Evolutionary conservation across 2,329 filamentous ascomycete species (phyloP).

Genomic region (Berkeleyomyces rouxiae): DNA sequence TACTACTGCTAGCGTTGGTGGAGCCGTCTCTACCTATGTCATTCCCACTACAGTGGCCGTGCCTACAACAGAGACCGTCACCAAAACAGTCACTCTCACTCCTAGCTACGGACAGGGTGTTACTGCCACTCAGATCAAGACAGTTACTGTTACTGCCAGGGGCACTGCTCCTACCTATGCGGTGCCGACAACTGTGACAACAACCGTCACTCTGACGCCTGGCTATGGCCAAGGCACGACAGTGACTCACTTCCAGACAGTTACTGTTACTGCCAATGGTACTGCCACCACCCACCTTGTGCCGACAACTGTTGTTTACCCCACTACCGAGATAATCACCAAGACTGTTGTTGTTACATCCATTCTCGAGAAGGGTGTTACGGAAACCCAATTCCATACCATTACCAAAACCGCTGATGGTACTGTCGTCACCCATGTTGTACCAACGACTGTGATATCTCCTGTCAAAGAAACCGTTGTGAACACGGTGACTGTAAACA

Average conservation of each 20-base stretch:
- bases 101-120: background rate
- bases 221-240: constrained; percentile 1
- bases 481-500: background rate
- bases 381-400: background rate
- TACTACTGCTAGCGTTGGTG: background rate
- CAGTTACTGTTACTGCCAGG: background rate
- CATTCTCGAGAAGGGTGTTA: background rate
- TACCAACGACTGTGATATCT: background rate
- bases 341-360: background rate
- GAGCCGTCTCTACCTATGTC: background rate
- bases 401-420: constrained; percentile 2
- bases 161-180: background rate
- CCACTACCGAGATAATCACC: background rate
- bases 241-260: background rate
- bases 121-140: background rate
- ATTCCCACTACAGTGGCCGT: constrained; percentile 1
- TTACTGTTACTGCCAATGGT: background rate
- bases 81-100: background rate
- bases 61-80: background rate
- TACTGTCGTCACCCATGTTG: background rate
- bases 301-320: background rate
- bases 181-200: background rate
- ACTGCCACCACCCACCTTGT: background rate
- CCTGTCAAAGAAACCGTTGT: no score
- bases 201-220: background rate